Evolutionary conservation across 352 stramenopile species (phyloP), one percentile per base, ranked within the genome.

Genomic region (Globisporangium okanoganense): DNA sequence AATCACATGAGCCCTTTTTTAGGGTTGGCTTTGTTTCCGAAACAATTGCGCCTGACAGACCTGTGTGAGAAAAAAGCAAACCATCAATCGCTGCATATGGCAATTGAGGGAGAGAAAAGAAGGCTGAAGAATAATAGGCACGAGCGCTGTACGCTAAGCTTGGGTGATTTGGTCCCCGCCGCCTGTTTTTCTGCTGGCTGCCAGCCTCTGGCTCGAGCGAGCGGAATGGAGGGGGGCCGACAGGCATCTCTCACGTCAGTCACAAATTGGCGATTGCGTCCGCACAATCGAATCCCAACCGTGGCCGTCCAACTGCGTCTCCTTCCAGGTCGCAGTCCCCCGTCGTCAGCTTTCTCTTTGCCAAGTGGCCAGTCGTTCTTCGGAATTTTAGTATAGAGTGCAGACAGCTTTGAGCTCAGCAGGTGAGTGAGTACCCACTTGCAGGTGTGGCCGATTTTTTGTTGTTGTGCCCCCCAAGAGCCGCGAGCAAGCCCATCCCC

Each of bases 351-450:
- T 12, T 25, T 7, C 13, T 29, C 44, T 18, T 33, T 53, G 7
- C 13, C 54, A 59, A 60, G 54, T 60, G 40, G 31, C 48, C 25
- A 40, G 25, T 38, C 31, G 25, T 55, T 55, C 14, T 38, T 52
- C 45, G 22, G 29, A 52, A 16, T 24, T 36, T 6, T 44, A 8
- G 5, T 45, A 41, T 40, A 41, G 27, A 40, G 27, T 1, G n/a
- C 18, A 3, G 2, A 1, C 3, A 7, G 8, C 27, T 8, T n/a
- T 38, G 29, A 56, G 29, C 49, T 43, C 29, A 43, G 49, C 29
- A 56, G 49, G 49, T 56, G 49, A 38, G 48, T 55, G 18, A 29
- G 27, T 56, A 60, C 54, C 54, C 54, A 60, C 38, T 27, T 60
- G 38, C 38, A 36, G 31, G 31, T 36, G 27, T 52, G 54, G 24